Evolutionary conservation across 106 monocot genomes (phyloP).

Genomic region (Narthecium ossifragum): DNA sequence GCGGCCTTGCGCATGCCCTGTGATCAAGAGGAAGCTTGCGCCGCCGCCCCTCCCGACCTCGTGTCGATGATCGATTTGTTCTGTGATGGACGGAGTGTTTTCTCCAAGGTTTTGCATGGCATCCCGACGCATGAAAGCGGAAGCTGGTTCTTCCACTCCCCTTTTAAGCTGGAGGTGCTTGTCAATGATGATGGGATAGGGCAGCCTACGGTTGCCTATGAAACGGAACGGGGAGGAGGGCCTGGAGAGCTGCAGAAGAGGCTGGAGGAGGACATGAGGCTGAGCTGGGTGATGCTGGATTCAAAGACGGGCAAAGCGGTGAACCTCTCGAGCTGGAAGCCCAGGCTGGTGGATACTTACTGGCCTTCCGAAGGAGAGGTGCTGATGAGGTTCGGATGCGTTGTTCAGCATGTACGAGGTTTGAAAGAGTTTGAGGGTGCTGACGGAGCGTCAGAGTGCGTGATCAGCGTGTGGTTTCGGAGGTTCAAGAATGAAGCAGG

Average conservation of each 20-base stretch:
- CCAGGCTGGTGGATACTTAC: not conserved
- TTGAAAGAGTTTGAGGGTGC: not conserved
- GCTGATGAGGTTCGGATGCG: not conserved
- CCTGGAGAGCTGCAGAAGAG: not conserved
- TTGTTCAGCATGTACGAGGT: not conserved
- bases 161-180: not conserved
- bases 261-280: conserved; percentile 3
- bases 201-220: not conserved
- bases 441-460: not conserved
- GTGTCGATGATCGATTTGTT: conserved; percentile 1
- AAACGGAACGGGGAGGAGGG: not conserved
- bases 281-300: conserved; percentile 5
- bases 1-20: not conserved
- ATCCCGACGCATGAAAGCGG: not conserved
- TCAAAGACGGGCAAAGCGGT: not conserved
- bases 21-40: not conserved
- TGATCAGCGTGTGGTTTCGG: not conserved
- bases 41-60: not conserved
- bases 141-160: conserved; percentile 2
- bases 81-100: not conserved
- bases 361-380: conserved; percentile 2
- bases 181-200: not conserved
- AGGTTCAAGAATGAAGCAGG: not conserved
- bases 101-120: conserved; percentile 2
- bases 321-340: conserved; percentile 8